Percentiles rank a stretch among this genome's conserved stretches.
Conservation (phyloP, 176 grass and related monocot species). For the Oryza meyeriana region DNA sequence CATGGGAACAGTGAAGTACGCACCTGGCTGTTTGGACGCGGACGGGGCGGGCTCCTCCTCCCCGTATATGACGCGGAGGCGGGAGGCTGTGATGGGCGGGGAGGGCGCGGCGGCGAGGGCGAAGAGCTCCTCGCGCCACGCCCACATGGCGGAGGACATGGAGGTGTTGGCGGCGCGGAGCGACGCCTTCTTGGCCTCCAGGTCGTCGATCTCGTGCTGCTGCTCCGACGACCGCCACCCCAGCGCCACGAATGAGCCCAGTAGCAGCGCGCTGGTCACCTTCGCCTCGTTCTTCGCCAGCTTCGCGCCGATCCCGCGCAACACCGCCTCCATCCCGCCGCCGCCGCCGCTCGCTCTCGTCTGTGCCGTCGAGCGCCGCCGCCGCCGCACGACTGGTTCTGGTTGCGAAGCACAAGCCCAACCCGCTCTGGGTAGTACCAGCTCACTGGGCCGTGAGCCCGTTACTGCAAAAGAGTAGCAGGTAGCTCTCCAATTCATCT, state of each 20-base stretch:
- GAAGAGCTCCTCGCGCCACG: constrained; percentile 71
- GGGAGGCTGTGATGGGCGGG: constrained; percentile 56
- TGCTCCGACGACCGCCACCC: constrained; percentile 56
- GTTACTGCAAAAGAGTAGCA: too few species aligned
- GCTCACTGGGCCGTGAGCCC: background rate
- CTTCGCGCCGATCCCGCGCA: constrained; percentile 40
- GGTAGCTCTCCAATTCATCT: too few species aligned
- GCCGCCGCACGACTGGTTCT: background rate
- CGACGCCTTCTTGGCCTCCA: constrained; percentile 58
- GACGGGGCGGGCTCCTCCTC: constrained; percentile 42
- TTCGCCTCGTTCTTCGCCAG: constrained; percentile 53
- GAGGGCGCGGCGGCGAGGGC: constrained; percentile 52
- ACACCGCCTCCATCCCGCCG: constrained; percentile 46
- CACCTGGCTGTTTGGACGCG: constrained; percentile 12
- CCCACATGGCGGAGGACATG: constrained; percentile 74
- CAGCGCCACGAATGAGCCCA: constrained; percentile 54
- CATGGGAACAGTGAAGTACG: background rate
- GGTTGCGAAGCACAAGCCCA: background rate
- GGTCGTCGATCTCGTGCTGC: constrained; percentile 63
- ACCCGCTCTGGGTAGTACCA: background rate
- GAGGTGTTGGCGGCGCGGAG: constrained; percentile 59
- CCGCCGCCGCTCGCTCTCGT: background rate
- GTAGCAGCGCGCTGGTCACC: constrained; percentile 50
- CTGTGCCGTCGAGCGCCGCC: background rate
- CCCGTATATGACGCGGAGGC: constrained; percentile 76